Base-by-base conservation (phyloP, 2,329 filamentous ascomycete species). In the Talaromyces verruculosus region DNA sequence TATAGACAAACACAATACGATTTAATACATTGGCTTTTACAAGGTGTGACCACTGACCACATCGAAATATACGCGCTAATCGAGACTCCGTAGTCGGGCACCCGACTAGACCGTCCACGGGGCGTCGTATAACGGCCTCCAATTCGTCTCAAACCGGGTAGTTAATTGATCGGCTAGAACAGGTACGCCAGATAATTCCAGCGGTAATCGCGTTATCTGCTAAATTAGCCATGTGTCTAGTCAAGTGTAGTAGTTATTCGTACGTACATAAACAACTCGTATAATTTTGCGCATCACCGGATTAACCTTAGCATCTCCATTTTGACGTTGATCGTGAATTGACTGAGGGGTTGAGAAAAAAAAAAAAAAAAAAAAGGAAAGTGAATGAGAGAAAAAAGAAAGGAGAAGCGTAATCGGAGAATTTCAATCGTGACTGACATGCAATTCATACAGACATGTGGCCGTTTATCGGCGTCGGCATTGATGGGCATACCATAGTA, bases 131-230 rank as follows among this genome's bases (percentile, higher is more conserved):
- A n/a, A n/a, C n/a, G n/a, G n/a, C n/a, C n/a, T n/a, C n/a, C n/a
- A n/a, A n/a, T n/a, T n/a, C n/a, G 45, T 47, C 45, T 47, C 45
- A 7, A 3, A 19, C 19, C 10, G 45, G 19, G 3, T 53, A n/a
- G 15, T 53, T 30, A 6, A 51, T 28, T 11, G 47, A n/a, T n/a
- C n/a, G n/a, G n/a, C n/a, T n/a, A n/a, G n/a, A n/a, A n/a, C n/a
- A n/a, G n/a, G n/a, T n/a, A n/a, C n/a, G 25, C 13, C n/a, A 5
- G 39, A 43, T 6, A 15, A 43, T 37, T 17, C 30, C 47, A 63
- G 61, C 61, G 61, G 61, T 33, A 63, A 63, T 13, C 47, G 61
- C 47, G 45, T 55, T 39, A 55, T 55, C 25, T 51, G 17, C 11
- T n/a, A 39, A 57, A 57, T 55, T 22, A 17, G 28, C 17, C 28